Percentiles rank a stretch among this genome's conserved stretches.
These are phyloP conservation scores for Neurospora tetrasperma DNA, from an alignment of 495 filamentous ascomycete species.

Conservation along the genomic window DNA sequence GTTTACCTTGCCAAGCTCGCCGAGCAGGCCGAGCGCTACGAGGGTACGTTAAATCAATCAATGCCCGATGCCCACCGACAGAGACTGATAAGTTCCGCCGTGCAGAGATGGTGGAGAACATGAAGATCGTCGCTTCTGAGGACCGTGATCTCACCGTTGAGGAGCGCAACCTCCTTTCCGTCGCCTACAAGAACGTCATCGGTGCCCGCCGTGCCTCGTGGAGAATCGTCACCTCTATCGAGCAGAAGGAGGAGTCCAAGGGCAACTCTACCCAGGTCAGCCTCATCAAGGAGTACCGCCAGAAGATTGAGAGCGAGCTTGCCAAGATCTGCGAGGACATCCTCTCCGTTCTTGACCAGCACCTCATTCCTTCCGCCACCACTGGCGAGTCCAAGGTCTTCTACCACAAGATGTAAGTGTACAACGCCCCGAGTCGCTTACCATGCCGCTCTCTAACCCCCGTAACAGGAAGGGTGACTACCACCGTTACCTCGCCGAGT, in stretches of 20 bases:
- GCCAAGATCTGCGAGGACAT: conserved; percentile 99
- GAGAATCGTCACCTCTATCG: conserved; percentile 99
- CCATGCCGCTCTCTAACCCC: conserved; percentile 18
- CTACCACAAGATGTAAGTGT: conserved; percentile 97
- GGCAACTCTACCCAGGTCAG: conserved; percentile 88
- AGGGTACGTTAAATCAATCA: conserved; percentile 56
- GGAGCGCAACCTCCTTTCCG: conserved; percentile 97
- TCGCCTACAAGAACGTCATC: conserved; percentile 99
- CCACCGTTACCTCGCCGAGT: conserved; percentile 98
- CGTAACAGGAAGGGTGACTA: conserved; percentile 93
- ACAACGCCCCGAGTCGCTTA: not conserved
- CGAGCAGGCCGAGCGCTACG: conserved; percentile 99
- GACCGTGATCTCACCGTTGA: conserved; percentile 97
- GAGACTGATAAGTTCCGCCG: conserved; percentile 15
- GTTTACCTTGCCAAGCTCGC: conserved; percentile 99
- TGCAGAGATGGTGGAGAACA: conserved; percentile 99
- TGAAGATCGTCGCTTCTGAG: conserved; percentile 96
- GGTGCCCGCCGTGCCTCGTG: conserved; percentile 97
- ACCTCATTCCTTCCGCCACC: conserved; percentile 93
- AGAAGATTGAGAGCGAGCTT: conserved; percentile 97
- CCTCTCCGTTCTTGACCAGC: conserved; percentile 89
- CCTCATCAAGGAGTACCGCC: conserved; percentile 98
- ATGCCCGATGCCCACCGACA: not conserved
- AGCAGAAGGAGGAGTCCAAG: conserved; percentile 99
- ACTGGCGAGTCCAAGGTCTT: conserved; percentile 99